phyloP scores from a whole-genome alignment of 169 alveolate species.

The Cryptosporidium muris region DNA sequence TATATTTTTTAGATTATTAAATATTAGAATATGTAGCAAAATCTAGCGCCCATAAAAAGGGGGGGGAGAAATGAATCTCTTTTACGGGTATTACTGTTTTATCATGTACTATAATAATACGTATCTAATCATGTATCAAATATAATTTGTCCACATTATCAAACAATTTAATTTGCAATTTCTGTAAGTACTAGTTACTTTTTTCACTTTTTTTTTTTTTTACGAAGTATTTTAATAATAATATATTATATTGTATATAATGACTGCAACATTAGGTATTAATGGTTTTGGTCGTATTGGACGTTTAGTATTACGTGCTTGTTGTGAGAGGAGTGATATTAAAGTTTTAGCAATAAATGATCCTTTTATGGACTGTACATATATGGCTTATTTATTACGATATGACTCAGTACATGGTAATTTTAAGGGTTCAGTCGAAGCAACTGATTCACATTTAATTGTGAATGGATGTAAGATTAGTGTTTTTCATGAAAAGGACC shows the following conservation, averaged over 20 bases:
- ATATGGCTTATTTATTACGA: slow-evolving; percentile 94
- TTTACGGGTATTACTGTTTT: no score
- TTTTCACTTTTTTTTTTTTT: no score
- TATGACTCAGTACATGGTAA: slow-evolving; percentile 97
- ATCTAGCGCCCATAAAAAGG: no score
- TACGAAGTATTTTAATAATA: no score
- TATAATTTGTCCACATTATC: no score
- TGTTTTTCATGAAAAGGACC: slow-evolving; percentile 92
- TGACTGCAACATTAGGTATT: slow-evolving; percentile 94
- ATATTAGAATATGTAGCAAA: no score
- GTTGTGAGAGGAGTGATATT: slow-evolving; percentile 82
- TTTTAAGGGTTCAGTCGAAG: slow-evolving; percentile 83
- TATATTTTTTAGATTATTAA: no score
- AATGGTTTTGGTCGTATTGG: slow-evolving; percentile 99
- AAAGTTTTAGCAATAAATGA: slow-evolving; percentile 96
- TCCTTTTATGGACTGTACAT: slow-evolving; percentile 95
- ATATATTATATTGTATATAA: slow-evolving; percentile 5
- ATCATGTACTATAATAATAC: no score
- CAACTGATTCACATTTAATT: slow-evolving; percentile 81
- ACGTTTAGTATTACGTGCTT: slow-evolving; percentile 96
- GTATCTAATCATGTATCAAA: no score
- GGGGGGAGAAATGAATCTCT: no score
- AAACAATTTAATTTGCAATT: no score
- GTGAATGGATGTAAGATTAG: slow-evolving; percentile 85
- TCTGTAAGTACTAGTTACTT: no score